Evolutionary conservation across 2,329 filamentous ascomycete genomes (phyloP).

Genomic region (Alternaria sp.): DNA sequence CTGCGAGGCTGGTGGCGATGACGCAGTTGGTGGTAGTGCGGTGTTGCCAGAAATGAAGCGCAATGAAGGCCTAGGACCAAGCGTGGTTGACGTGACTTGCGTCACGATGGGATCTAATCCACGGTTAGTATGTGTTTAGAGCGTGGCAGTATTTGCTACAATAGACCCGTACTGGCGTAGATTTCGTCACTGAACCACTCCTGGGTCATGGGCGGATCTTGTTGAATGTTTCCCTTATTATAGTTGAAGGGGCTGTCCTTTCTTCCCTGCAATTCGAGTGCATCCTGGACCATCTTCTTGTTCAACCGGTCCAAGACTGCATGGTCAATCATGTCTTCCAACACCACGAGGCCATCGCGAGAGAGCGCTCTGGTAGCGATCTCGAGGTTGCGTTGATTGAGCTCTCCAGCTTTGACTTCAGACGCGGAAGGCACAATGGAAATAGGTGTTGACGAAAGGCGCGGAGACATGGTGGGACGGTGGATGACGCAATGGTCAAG

Average conservation of each 20-base stretch:
- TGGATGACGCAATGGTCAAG: background rate
- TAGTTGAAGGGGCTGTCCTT: slow-evolving; percentile 67
- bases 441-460: slow-evolving; percentile 35
- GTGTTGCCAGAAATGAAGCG: slow-evolving; percentile 46
- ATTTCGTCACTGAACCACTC: slow-evolving; percentile 51
- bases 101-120: slow-evolving; percentile 60
- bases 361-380: slow-evolving; percentile 42
- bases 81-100: slow-evolving; percentile 60
- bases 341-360: slow-evolving; percentile 43
- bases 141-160: too few species aligned
- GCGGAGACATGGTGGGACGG: slow-evolving; percentile 18
- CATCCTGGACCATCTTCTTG: slow-evolving; percentile 65
- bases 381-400: slow-evolving; percentile 60
- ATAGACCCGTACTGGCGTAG: slow-evolving; percentile 57
- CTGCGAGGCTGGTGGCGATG: slow-evolving; percentile 41
- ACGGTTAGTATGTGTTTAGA: background rate
- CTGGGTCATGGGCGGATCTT: slow-evolving; percentile 62
- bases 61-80: slow-evolving; percentile 40
- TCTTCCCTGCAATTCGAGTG: slow-evolving; percentile 56
- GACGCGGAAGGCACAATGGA: slow-evolving; percentile 49
- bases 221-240: slow-evolving; percentile 67
- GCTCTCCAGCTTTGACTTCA: slow-evolving; percentile 50
- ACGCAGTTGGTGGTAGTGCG: slow-evolving; percentile 54
- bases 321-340: slow-evolving; percentile 50
- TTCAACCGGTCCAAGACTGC: slow-evolving; percentile 63